These are phyloP conservation scores for Lepidium africanum DNA, from an alignment of 345 rosid genomes.

Conservation along the genomic window DNA sequence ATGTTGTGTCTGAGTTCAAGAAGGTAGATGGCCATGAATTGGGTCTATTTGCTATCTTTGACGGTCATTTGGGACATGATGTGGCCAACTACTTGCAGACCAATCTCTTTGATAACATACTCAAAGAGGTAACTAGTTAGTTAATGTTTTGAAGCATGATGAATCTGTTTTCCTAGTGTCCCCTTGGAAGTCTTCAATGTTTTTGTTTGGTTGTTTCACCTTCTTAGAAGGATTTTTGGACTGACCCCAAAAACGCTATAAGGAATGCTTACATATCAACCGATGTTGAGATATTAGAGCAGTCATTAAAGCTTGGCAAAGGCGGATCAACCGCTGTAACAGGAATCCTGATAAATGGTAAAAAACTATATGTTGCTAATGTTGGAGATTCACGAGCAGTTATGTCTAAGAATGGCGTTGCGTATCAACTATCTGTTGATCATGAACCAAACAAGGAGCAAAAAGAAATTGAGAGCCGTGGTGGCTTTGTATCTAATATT, in stretches of 20 bases:
- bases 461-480: constrained; percentile 56
- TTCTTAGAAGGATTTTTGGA: constrained; percentile 69
- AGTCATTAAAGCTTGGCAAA: constrained; percentile 54
- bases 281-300: constrained; percentile 52
- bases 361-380: constrained; percentile 67
- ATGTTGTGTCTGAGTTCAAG: constrained; percentile 59
- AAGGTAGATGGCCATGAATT: constrained; percentile 43
- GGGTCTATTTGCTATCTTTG: constrained; percentile 85
- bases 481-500: constrained; percentile 82
- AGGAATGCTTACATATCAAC: constrained; percentile 64
- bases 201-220: background rate
- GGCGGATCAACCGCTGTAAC: constrained; percentile 99
- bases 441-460: constrained; percentile 84
- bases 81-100: constrained; percentile 71
- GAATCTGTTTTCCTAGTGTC: background rate
- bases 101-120: constrained; percentile 67
- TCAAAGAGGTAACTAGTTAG: constrained; percentile 51
- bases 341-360: constrained; percentile 70
- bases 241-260: constrained; percentile 50
- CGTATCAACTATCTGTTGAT: constrained; percentile 67
- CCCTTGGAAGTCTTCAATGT: too few species aligned
- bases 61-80: constrained; percentile 86
- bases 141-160: background rate
- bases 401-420: constrained; percentile 55
- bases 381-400: constrained; percentile 96